Percentiles rank a stretch among this genome's conserved stretches.
Conservation (phyloP, 2,329 filamentous ascomycete species). For the Cryphonectria naterciae region DNA sequence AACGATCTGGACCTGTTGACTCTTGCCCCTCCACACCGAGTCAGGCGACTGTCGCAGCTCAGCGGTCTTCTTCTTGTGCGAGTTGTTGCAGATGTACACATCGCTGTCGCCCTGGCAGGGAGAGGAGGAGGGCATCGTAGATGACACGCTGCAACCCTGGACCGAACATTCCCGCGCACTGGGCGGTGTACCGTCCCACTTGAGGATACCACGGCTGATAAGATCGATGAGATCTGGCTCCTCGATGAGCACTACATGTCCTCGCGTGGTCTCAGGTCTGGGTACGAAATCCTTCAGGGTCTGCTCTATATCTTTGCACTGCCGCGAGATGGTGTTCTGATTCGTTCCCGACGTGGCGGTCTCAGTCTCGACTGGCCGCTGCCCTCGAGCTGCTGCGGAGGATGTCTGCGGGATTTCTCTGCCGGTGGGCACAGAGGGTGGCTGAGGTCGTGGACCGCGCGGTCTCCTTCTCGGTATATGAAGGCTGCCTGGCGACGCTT, state of each 20-base stretch:
- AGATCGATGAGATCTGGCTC: constrained; percentile 16
- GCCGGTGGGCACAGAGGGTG: not conserved
- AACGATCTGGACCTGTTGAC: constrained; percentile 8
- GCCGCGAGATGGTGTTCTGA: not conserved
- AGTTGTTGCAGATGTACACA: not conserved
- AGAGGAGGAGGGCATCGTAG: not conserved
- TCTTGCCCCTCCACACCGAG: not conserved
- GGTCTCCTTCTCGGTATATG: not conserved
- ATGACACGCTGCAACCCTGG: not conserved
- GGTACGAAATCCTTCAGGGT: not conserved
- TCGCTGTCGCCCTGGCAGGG: no score
- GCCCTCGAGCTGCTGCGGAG: not conserved
- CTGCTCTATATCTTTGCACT: not conserved
- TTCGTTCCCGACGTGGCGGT: not conserved
- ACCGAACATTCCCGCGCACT: not conserved
- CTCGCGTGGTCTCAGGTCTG: not conserved
- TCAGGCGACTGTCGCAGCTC: not conserved
- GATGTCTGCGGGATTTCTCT: not conserved
- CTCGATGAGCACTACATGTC: constrained; percentile 13
- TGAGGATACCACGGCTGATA: not conserved
- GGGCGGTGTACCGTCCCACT: not conserved
- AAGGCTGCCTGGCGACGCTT: not conserved
- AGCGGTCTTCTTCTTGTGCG: not conserved
- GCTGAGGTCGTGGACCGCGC: not conserved
- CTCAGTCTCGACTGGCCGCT: not conserved